Evolutionary conservation across 208 protist species (phyloP), one percentile per base, ranked within the genome.

Genomic region (Phytomonas francai): DNA sequence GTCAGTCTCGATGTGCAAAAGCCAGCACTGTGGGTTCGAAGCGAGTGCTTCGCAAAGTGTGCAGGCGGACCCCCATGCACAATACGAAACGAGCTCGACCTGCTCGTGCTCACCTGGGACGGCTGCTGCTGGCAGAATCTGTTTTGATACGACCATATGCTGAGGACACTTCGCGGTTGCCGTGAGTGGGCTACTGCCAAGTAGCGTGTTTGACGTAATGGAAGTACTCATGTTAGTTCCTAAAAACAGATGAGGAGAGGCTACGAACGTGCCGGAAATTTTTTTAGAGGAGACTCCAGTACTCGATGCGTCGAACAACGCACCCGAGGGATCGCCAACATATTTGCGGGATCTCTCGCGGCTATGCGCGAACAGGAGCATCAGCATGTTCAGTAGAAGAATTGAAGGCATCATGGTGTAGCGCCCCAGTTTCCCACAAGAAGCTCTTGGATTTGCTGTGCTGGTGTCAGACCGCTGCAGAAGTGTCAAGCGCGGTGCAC

Each of bases 31-130:
- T 30, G 82, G 77, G 14, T 78, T 65, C 0, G 73, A 63, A 27
- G 81, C 79, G 33, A 93, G 79, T 39, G 80, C 76, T 64, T 91
- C 84, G 32, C 88, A 93, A 34, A 86, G 70, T 16, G 84, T 79
- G 36, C 88, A 93, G 8, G 88, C 88, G 16, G 80, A 77, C 19
- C 88, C 88, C 88, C 88, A 93, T 0, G 78, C 82, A 66, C 88
- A 93, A 65, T 87, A 81, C 34, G 88, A 84, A 8, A 77, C 71
- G 3, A 78, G 63, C 29, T 63, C 57, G 27, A 59, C 59, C 28
- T 60, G 39, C 14, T 19, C 12, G 39, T 49, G 7, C 1, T 2
- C 39, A 19, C 39, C 39, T 9, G 4, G 39, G 39, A 9, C 39
- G 12, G 39, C 39, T 19, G 39, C 16, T 49, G 39, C 4, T 49